These are phyloP conservation scores for Trichoderma brevicompactum DNA, from an alignment of 2,329 filamentous ascomycete species.

Conservation along the genomic window DNA sequence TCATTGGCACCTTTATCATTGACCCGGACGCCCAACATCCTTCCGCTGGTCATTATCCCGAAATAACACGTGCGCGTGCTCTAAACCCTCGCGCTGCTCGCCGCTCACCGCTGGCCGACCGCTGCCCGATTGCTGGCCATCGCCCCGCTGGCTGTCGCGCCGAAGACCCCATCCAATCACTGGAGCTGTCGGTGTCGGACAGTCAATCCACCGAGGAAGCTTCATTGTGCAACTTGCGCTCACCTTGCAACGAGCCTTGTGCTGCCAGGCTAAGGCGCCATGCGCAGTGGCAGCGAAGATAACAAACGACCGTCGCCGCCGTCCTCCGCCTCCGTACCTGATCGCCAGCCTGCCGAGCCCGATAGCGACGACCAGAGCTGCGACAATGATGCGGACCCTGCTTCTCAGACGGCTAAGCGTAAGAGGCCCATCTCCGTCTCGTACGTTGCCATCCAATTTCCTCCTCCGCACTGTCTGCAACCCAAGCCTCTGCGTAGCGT, in stretches of 20 bases:
- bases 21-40: slow-evolving; percentile 22
- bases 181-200: slow-evolving; percentile 15
- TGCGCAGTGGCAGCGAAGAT: slow-evolving; percentile 34
- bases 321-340: slow-evolving; percentile 38
- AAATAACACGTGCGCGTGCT: slow-evolving; percentile 14
- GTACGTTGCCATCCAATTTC: slow-evolving; percentile 43
- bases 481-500: not conserved
- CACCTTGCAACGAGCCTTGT: slow-evolving; percentile 7
- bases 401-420: slow-evolving; percentile 53
- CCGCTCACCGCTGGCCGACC: slow-evolving; percentile 10
- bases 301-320: slow-evolving; percentile 33
- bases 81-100: slow-evolving; percentile 8
- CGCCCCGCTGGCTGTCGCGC: slow-evolving; percentile 3
- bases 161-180: not conserved
- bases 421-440: slow-evolving; percentile 65
- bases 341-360: slow-evolving; percentile 42
- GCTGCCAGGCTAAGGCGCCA: slow-evolving; percentile 28
- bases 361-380: slow-evolving; percentile 60
- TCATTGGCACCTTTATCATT: slow-evolving; percentile 20
- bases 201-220: slow-evolving; percentile 25
- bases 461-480: not conserved
- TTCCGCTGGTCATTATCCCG: slow-evolving; percentile 25
- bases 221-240: not conserved
- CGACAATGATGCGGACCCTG: slow-evolving; percentile 47
- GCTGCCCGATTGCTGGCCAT: not conserved